Percentiles rank a stretch among this genome's conserved stretches.
These are phyloP conservation scores for Ustilago shanxiensis DNA, from an alignment of 1,284 basidiomycete species.

Conservation along the genomic window DNA sequence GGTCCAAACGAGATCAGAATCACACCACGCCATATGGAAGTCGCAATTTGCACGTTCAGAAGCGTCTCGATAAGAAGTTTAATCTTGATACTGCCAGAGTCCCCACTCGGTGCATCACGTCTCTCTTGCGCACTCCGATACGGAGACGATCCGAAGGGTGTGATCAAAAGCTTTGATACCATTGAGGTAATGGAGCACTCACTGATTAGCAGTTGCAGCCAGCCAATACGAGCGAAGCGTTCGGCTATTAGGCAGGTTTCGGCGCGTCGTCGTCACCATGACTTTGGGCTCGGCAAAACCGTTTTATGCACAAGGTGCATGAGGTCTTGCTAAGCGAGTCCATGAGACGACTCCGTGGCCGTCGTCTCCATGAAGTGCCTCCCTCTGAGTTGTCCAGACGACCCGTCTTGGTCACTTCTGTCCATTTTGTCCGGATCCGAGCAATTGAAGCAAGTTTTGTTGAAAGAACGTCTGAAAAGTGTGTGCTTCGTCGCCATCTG, in stretches of 20 bases:
- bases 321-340: too few species aligned
- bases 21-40: not conserved
- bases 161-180: not conserved
- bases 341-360: too few species aligned
- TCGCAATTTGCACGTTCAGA: not conserved
- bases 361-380: too few species aligned
- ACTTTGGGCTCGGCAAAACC: too few species aligned
- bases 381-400: too few species aligned
- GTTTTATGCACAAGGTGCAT: too few species aligned
- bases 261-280: too few species aligned
- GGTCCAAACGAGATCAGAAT: not conserved
- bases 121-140: not conserved
- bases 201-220: slow-evolving; percentile 1
- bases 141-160: not conserved
- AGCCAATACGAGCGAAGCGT: not conserved
- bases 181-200: not conserved
- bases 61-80: not conserved
- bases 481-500: too few species aligned
- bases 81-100: not conserved
- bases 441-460: too few species aligned
- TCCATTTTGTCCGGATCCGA: too few species aligned
- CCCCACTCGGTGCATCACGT: not conserved
- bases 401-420: too few species aligned
- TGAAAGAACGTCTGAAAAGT: too few species aligned
- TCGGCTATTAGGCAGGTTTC: slow-evolving; percentile 4